phyloP scores from a whole-genome alignment of 495 filamentous ascomycete genomes.

The Penicillium cosmopolitanum region DNA sequence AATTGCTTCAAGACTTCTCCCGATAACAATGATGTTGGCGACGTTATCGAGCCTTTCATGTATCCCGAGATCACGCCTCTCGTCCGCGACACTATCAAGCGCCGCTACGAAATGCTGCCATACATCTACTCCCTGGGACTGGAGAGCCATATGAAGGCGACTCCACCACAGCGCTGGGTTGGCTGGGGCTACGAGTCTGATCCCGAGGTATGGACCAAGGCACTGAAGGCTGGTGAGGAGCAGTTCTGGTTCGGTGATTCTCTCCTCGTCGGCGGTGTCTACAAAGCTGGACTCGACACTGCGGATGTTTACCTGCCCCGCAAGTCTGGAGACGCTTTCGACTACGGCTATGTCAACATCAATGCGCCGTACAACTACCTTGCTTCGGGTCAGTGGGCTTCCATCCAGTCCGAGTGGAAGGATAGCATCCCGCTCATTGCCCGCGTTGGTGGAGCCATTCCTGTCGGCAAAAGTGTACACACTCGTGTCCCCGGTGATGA shows the following conservation, averaged over 20 bases:
- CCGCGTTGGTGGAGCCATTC: slow-evolving; percentile 60
- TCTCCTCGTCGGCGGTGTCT: slow-evolving; percentile 68
- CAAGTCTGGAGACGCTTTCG: slow-evolving; percentile 38
- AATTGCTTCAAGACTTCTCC: slow-evolving; percentile 74
- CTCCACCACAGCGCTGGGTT: slow-evolving; percentile 67
- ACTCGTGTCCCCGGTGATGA: slow-evolving; percentile 58
- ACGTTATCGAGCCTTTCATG: slow-evolving; percentile 76
- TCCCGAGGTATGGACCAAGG: slow-evolving; percentile 61
- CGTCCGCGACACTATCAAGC: slow-evolving; percentile 64
- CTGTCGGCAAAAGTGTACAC: slow-evolving; percentile 59
- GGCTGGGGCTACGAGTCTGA: slow-evolving; percentile 71
- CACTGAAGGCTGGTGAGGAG: slow-evolving; percentile 59
- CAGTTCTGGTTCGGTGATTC: slow-evolving; percentile 74
- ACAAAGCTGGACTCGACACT: slow-evolving; percentile 55
- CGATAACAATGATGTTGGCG: slow-evolving; percentile 61
- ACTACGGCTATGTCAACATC: slow-evolving; percentile 64
- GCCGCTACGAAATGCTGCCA: slow-evolving; percentile 69
- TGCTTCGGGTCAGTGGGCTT: slow-evolving; percentile 62
- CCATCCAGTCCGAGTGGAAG: slow-evolving; percentile 60
- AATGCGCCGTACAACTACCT: slow-evolving; percentile 63
- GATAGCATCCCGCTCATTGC: slow-evolving; percentile 66
- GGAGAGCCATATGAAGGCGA: slow-evolving; percentile 58
- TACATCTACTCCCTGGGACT: slow-evolving; percentile 68
- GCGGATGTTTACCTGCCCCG: slow-evolving; percentile 64
- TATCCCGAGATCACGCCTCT: slow-evolving; percentile 64